Conservation (phyloP, 345 rosid species). For the Hibiscus trionum region DNA sequence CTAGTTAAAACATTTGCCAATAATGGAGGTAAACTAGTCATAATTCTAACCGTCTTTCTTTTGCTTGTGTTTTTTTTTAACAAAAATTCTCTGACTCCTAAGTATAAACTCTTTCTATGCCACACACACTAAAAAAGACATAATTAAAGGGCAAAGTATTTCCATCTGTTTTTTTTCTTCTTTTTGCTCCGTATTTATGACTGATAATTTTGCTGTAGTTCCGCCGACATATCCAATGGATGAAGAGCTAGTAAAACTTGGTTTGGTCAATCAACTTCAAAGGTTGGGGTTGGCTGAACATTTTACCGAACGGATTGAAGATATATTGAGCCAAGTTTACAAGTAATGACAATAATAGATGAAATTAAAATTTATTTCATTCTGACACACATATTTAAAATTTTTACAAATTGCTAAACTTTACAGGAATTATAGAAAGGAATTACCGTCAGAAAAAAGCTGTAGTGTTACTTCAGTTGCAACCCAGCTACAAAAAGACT, state of each 20-base stretch:
- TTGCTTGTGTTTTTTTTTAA: too few species aligned
- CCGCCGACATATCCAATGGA: conserved; percentile 41
- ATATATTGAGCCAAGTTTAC: conserved; percentile 32
- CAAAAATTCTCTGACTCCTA: too few species aligned
- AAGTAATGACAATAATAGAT: conserved; percentile 16
- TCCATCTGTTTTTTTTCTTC: neutral
- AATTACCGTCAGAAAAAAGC: neutral
- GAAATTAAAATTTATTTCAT: neutral
- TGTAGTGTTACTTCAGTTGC: neutral
- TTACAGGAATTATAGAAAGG: conserved; percentile 29
- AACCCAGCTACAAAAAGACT: conserved; percentile 36
- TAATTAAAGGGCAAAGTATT: too few species aligned
- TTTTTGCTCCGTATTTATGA: neutral
- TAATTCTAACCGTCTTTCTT: neutral
- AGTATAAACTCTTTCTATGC: too few species aligned
- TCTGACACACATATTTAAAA: neutral
- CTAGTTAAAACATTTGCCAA: conserved; percentile 25
- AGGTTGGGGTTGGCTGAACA: conserved; percentile 46
- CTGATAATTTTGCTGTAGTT: conserved; percentile 19
- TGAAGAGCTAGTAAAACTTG: conserved; percentile 45
- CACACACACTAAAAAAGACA: too few species aligned
- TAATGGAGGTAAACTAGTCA: conserved; percentile 34
- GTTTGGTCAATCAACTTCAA: conserved; percentile 36
- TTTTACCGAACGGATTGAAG: conserved; percentile 38
- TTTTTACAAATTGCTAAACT: neutral